Base-by-base conservation (phyloP, 2,329 filamentous ascomycete species). In the Cercospora sp. region DNA sequence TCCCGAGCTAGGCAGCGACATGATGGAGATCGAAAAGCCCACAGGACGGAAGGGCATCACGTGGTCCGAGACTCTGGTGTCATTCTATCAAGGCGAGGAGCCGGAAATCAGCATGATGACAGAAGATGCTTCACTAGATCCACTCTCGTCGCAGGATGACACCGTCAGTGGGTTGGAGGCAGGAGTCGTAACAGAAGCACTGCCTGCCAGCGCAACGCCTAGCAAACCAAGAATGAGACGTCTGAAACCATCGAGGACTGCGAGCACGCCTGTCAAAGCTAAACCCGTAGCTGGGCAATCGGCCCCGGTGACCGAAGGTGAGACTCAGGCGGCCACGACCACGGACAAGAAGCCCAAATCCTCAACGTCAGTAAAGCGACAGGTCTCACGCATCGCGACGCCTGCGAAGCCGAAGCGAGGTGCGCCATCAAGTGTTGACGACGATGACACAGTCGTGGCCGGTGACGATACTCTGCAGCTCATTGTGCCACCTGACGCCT, bases 21-120 rank as follows among this genome's bases (percentile, higher is more conserved):
- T 59, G 10, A 65, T 68, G 65, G 68, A 65, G 20, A 63, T 67
- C 69, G 45, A 72, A 70, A n/a, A 67, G 73, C 5, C 75, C 72
- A 16, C 77, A 74, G 65, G 77, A 73, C 74, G 73, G 26, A 69
- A 64, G 58, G 69, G 69, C 23, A 80, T 85, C 5, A 77, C 76
- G 10, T 85, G 83, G 83, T 81, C 83, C 55, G 78, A 83, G 70
- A 80, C 78, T 30, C 73, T 85, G 9, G 80, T 78, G 5, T 81
- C 82, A 66, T 84, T 80, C 69, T 81, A 81, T 57, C 81, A 82
- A 67, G 72, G 69, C 31, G 66, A 57, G 13, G 65, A 67, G 63
- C 60, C 65, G 9, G 74, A 74, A 28, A 62, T 62, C 9, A 72
- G 69, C 30, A 66, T 70, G 51, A 63, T 73, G 33, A 69, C 64